Percentiles rank a stretch among this genome's conserved stretches.
Conservation (phyloP, 2,329 filamentous ascomycete genomes). For the Ceratocystis colombiana region DNA sequence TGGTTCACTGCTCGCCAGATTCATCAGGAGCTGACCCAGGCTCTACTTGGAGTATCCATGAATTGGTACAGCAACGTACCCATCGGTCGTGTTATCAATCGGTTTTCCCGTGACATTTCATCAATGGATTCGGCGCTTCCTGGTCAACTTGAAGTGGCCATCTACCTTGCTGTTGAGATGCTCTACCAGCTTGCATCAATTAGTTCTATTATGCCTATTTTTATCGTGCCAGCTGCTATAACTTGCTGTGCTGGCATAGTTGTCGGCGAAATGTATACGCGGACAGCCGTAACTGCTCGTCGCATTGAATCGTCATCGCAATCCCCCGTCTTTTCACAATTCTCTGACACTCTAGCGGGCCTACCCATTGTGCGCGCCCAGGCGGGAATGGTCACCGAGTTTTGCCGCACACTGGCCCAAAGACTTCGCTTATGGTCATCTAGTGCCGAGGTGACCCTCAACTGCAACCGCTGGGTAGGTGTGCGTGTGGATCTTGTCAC, state of each 20-base stretch:
- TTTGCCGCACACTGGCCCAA: constrained; percentile 36
- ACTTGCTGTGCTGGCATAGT: constrained; percentile 39
- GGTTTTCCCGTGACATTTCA: constrained; percentile 48
- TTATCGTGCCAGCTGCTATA: constrained; percentile 39
- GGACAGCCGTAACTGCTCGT: constrained; percentile 40
- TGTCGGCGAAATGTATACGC: constrained; percentile 36
- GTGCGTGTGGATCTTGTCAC: constrained; percentile 39
- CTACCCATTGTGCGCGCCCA: constrained; percentile 38
- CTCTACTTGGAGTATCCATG: constrained; percentile 45
- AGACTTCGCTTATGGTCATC: constrained; percentile 35
- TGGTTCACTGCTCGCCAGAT: constrained; percentile 47
- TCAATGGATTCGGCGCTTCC: constrained; percentile 44
- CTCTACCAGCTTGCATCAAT: constrained; percentile 40
- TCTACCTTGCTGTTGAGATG: constrained; percentile 38
- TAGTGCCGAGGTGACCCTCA: constrained; percentile 36
- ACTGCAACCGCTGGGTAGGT: constrained; percentile 42
- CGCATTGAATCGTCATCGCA: constrained; percentile 39
- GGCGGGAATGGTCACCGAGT: constrained; percentile 36
- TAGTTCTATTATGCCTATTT: constrained; percentile 44
- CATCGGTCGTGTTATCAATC: constrained; percentile 44
- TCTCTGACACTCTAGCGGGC: constrained; percentile 37
- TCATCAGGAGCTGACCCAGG: constrained; percentile 43
- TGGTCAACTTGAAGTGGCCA: constrained; percentile 36
- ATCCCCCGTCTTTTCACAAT: constrained; percentile 41
- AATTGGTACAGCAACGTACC: constrained; percentile 48